phyloP scores from a whole-genome alignment of 108 stramenopile species.

The Skeletonema tropicum region DNA sequence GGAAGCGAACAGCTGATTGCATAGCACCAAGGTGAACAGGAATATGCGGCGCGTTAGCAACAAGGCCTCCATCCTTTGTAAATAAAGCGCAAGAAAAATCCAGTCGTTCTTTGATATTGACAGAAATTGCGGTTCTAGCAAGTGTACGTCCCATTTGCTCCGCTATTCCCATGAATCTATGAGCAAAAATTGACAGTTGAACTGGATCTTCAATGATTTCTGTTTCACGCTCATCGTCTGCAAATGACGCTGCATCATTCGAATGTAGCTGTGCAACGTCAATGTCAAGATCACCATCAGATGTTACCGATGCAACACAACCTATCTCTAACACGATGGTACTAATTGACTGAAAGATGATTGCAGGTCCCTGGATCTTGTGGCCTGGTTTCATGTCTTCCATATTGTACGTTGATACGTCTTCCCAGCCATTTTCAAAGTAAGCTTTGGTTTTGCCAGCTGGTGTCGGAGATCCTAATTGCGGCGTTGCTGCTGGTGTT shows the following conservation, averaged over 20 bases:
- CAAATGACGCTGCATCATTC: slow-evolving; percentile 23
- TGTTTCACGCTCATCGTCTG: slow-evolving; percentile 2
- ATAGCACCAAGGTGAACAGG: slow-evolving; percentile 99
- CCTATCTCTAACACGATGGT: slow-evolving; percentile 95
- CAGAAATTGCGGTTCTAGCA: slow-evolving; percentile 93
- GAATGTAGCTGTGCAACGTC: slow-evolving; percentile 48
- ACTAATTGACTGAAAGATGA: slow-evolving; percentile 93
- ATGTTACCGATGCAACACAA: slow-evolving; percentile 86
- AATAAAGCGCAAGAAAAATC: slow-evolving; percentile 99
- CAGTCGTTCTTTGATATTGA: slow-evolving; percentile 99
- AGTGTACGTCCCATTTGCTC: slow-evolving; percentile 99
- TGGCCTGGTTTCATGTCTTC: slow-evolving; percentile 84
- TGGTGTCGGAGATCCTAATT: slow-evolving; percentile 53
- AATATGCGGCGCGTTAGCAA: slow-evolving; percentile 99
- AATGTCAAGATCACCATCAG: slow-evolving; percentile 93
- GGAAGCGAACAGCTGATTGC: slow-evolving; percentile 92
- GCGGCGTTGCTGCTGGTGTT: slow-evolving; percentile 39
- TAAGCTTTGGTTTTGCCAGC: slow-evolving; percentile 75
- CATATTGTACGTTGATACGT: slow-evolving; percentile 89
- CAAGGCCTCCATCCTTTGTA: slow-evolving; percentile 92
- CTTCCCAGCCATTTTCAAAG: slow-evolving; percentile 93
- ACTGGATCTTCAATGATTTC: slow-evolving; percentile 87
- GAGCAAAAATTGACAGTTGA: slow-evolving; percentile 90
- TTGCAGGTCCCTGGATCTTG: slow-evolving; percentile 86
- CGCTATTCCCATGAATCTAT: slow-evolving; percentile 99